Conservation (phyloP, 2,329 filamentous ascomycete species). For the Aspergillus puulaauensis region DNA sequence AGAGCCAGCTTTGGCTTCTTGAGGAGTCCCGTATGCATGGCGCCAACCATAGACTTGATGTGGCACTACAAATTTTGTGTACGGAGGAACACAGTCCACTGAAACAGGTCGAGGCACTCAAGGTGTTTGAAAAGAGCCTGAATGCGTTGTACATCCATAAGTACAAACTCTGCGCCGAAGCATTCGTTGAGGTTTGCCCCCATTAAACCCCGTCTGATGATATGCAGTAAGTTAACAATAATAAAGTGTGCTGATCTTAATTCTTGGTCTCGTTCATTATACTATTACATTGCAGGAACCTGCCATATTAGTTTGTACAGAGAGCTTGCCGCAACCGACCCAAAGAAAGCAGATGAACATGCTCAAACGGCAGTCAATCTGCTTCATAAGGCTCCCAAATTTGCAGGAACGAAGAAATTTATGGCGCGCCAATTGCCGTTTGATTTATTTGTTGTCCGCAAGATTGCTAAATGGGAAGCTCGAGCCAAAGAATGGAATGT, state of each 20-base stretch:
- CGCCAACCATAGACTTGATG: conserved; percentile 64
- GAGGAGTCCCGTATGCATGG: conserved; percentile 80
- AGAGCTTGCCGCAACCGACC: conserved; percentile 27
- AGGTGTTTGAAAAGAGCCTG: conserved; percentile 80
- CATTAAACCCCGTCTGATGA: neutral
- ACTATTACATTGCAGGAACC: conserved; percentile 82
- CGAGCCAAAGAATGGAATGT: conserved; percentile 66
- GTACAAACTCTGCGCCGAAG: conserved; percentile 70
- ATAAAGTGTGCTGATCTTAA: conserved; percentile 71
- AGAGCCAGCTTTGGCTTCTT: conserved; percentile 80
- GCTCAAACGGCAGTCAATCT: conserved; percentile 67
- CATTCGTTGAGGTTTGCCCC: conserved; percentile 62
- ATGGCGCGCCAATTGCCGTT: conserved; percentile 89
- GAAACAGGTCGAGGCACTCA: conserved; percentile 83
- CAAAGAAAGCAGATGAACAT: conserved; percentile 52
- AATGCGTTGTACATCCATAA: conserved; percentile 76
- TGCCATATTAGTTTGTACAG: conserved; percentile 83
- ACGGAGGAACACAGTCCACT: conserved; percentile 66
- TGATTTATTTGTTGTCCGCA: conserved; percentile 79
- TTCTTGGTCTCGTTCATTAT: conserved; percentile 85
- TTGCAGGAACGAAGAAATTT: conserved; percentile 83
- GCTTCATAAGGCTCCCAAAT: conserved; percentile 68
- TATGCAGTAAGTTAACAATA: neutral
- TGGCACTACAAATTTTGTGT: conserved; percentile 66
- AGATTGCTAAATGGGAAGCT: conserved; percentile 84